Evolutionary conservation across 2,329 filamentous ascomycete species (phyloP), one percentile per base, ranked within the genome.

Genomic region (Calonectria honghensis): DNA sequence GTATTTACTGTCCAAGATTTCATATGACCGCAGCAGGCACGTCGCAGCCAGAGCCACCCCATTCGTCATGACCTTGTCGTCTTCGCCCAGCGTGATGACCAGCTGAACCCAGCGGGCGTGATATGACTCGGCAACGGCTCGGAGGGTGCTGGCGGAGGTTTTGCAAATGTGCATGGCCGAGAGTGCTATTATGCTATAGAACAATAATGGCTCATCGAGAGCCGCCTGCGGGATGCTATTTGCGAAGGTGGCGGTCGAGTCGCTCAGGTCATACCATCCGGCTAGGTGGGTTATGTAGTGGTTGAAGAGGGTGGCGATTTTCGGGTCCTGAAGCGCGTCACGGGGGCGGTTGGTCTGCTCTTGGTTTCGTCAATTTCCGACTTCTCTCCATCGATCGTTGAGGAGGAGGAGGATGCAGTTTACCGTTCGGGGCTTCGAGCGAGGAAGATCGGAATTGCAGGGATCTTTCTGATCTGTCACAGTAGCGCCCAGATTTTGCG

Each of bases 251-350:
- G 77, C 80, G 2, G 77, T 67, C 0, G 80, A 71, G 70, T 89
- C 87, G 59, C 86, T 87, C 10, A 89, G 83, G 66, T 89, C 87
- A 76, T 89, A 89, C 88, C 88, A 89, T 2, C 81, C 78, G 1
- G 88, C 86, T 24, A 89, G 79, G 48, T 79, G 70, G 1, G 76
- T 73, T 11, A 85, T 83, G 75, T 89, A 89, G 69, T 85, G 83
- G 52, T 84, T 81, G 57, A 88, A 88, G 18, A 86, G 79, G 9
- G 73, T 78, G 2, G 85, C 81, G 14, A 86, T 79, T 3, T 80
- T 79, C n/a, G 78, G 80, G 4, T 82, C 76, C 41, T 82, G 64
- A 0, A 87, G 79, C 10, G 82, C 82, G 29, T 68, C 73, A 14
- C 79, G 77, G 32, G 86, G 78, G 65, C 16, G 59, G 29, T 27